Percentiles rank a stretch among this genome's conserved stretches.
Evolutionary conservation across 176 grass and related monocot genomes (phyloP).

Genomic region (Pontederia crassipes): DNA sequence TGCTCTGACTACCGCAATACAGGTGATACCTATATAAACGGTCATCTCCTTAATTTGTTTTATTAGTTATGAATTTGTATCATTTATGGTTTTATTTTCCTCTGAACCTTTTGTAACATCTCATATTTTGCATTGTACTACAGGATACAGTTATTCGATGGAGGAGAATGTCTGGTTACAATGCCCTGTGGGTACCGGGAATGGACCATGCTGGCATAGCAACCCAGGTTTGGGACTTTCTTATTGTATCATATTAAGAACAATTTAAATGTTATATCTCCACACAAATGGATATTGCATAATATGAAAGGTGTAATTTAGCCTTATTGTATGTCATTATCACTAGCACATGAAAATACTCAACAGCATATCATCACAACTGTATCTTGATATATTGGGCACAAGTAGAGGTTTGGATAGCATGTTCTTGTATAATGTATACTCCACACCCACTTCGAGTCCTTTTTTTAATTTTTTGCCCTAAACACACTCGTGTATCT

Average conservation of each 20-base stretch:
- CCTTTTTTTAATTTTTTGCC: too few species aligned
- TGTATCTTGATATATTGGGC: too few species aligned
- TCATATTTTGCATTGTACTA: conserved; percentile 15
- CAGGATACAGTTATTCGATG: conserved; percentile 85
- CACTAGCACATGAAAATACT: too few species aligned
- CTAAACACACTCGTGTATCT: too few species aligned
- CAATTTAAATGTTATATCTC: background rate
- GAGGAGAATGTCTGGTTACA: conserved; percentile 87
- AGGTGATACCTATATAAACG: conserved; percentile 30
- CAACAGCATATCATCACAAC: too few species aligned
- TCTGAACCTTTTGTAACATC: conserved; percentile 3
- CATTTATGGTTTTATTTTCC: background rate
- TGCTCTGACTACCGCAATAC: conserved; percentile 63
- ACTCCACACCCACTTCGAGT: too few species aligned
- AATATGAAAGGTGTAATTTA: too few species aligned
- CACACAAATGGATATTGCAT: background rate
- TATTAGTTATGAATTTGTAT: background rate
- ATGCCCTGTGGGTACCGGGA: conserved; percentile 82
- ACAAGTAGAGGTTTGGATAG: too few species aligned
- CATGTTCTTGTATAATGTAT: too few species aligned
- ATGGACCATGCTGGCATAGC: conserved; percentile 98
- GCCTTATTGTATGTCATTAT: too few species aligned
- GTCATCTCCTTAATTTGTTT: background rate
- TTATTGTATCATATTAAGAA: background rate
- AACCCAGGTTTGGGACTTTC: conserved; percentile 54